These are phyloP conservation scores for Metschnikowia peoriensis DNA, from an alignment of 805 yeast species.

Conservation along the genomic window DNA sequence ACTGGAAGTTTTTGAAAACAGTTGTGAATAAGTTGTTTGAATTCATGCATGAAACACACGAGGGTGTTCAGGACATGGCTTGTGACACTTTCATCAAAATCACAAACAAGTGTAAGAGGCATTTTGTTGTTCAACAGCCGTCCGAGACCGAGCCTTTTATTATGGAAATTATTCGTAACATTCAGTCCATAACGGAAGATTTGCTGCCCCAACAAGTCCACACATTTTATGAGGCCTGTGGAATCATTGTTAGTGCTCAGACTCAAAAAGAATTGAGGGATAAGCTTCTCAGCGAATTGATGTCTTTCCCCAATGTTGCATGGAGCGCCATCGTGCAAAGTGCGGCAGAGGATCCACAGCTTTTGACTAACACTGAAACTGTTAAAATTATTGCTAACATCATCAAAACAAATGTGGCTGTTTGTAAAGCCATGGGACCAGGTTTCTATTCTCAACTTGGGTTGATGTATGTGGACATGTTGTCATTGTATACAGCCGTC, in stretches of 20 bases:
- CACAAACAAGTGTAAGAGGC: conserved; percentile 91
- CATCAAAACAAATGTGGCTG: conserved; percentile 92
- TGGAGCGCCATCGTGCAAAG: conserved; percentile 88
- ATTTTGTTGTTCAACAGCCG: conserved; percentile 84
- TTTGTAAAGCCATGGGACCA: conserved; percentile 91
- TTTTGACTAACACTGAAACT: conserved; percentile 75
- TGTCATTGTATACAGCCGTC: conserved; percentile 84
- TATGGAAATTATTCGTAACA: conserved; percentile 79
- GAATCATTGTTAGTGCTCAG: conserved; percentile 88
- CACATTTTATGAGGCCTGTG: conserved; percentile 97
- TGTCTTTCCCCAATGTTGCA: conserved; percentile 91
- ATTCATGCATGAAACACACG: conserved; percentile 99
- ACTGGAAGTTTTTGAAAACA: conserved; percentile 95
- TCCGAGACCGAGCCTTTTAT: conserved; percentile 89
- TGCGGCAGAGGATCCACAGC: conserved; percentile 78
- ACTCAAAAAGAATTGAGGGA: conserved; percentile 66
- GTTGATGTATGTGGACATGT: conserved; percentile 82
- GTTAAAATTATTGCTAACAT: conserved; percentile 92
- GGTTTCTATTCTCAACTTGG: conserved; percentile 88
- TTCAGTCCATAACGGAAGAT: conserved; percentile 85
- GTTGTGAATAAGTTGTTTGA: conserved; percentile 94
- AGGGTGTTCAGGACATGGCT: conserved; percentile 99
- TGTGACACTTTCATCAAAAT: conserved; percentile 98
- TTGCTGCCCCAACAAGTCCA: conserved; percentile 97
- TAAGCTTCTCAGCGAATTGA: conserved; percentile 68